A percentile compares a stretch with the other conserved stretches of the same genome.
phyloP scores from a whole-genome alignment of 2,329 filamentous ascomycete genomes.

The Colletotrichum cordylinicola region DNA sequence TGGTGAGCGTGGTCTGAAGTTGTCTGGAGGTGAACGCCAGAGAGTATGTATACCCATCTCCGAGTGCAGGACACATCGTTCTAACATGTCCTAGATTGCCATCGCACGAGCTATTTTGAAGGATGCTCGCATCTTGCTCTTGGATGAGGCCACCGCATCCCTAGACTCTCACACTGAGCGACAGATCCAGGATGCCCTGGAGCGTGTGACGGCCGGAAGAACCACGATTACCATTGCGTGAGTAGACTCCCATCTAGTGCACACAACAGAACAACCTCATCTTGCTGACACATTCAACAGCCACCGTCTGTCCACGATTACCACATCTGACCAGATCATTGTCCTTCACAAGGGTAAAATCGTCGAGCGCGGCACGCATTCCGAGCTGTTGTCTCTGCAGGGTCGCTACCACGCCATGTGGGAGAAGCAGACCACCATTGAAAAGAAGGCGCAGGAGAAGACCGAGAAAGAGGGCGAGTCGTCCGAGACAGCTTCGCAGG shows the following conservation, averaged over 20 bases:
- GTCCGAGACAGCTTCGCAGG: slow-evolving; percentile 12
- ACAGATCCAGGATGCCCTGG: slow-evolving; percentile 60
- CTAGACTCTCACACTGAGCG: slow-evolving; percentile 68
- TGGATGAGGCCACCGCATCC: slow-evolving; percentile 76
- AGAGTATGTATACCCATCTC: slow-evolving; percentile 39
- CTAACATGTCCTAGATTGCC: slow-evolving; percentile 42
- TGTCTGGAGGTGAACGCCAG: slow-evolving; percentile 68
- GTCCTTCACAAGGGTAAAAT: slow-evolving; percentile 58
- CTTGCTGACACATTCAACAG: slow-evolving; percentile 28
- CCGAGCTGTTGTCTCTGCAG: slow-evolving; percentile 46
- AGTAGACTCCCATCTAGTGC: slow-evolving; percentile 13
- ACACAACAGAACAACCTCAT: background rate
- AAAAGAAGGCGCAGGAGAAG: slow-evolving; percentile 35
- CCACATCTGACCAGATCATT: slow-evolving; percentile 58
- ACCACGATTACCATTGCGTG: slow-evolving; percentile 60
- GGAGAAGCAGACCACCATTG: slow-evolving; percentile 53
- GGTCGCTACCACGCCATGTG: slow-evolving; percentile 60
- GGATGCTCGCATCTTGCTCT: slow-evolving; percentile 71
- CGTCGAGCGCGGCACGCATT: slow-evolving; percentile 56
- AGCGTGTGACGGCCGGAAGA: slow-evolving; percentile 50
- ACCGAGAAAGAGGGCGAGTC: slow-evolving; percentile 15
- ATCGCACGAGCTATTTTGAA: slow-evolving; percentile 72
- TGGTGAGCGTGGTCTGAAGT: slow-evolving; percentile 56
- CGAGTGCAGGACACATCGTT: background rate
- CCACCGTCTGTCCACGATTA: slow-evolving; percentile 64